Base-by-base conservation (phyloP, 139 green algal species). In the Mychonastes homosphaera region DNA sequence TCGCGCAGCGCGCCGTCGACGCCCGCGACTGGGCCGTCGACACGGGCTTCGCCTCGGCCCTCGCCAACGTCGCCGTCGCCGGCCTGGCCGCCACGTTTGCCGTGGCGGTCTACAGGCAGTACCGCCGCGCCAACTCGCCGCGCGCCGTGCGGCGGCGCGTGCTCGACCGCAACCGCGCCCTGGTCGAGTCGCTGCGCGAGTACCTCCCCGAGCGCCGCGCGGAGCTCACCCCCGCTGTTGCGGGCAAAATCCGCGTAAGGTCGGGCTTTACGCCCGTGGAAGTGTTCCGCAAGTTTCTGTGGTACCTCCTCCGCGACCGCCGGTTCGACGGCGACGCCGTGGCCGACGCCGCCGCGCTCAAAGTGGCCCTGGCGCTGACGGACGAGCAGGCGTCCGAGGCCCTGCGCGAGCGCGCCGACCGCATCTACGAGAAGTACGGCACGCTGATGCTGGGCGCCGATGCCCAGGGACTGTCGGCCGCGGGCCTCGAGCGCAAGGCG, bases 211-310 rank as follows among this genome's bases (percentile, higher is more conserved):
- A 59, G 33, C 77, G 83, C 35, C 48, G 86, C 7, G 56, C 39
- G 5, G 67, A 58, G 15, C 70, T 96, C 26, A 87, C 56, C 18
- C 24, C 53, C 30, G 65, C 50, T 46, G 52, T 73, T 1, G 62
- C 77, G 1, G 41, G n/a, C n/a, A n/a, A n/a, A n/a, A n/a, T n/a
- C n/a, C n/a, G n/a, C n/a, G n/a, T n/a, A n/a, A n/a, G n/a, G n/a
- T n/a, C n/a, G n/a, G 82, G 84, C 24, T 98, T 96, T 79, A 82
- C 70, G 6, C n/a, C 63, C 8, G 73, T 75, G 16, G 87, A 96
- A 75, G 65, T 96, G 32, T 94, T 97, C 73, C 74, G 92, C 43
- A 99, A 99, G 78, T 98, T 96, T 71, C 62, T 98, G 29, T 94
- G 91, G 83, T 99, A 87, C 74, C 45, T 93, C 60, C 74, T 99